Evolutionary conservation across 2,329 filamentous ascomycete species (phyloP), one percentile per base, ranked within the genome.

Genomic region (Truncatella angustata): DNA sequence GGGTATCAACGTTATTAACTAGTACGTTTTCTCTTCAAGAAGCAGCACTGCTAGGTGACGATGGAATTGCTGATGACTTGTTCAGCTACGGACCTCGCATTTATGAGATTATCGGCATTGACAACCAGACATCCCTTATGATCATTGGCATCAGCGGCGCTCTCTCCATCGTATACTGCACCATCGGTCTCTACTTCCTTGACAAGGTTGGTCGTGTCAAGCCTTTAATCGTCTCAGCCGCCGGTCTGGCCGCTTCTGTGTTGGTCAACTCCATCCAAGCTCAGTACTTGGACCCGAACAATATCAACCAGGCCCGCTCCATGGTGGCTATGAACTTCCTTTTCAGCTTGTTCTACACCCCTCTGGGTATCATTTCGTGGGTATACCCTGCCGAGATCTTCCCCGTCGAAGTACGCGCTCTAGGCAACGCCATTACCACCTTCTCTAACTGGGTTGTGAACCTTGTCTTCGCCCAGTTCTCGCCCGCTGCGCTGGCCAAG

Each of bases 141-240:
- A 76, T 80, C 44, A 73, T 78, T 54, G 77, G 76, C 3, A 72
- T 80, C 55, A 76, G 71, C 58, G 76, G 76, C 21, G 74, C 75
- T 1, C 66, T 80, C 5, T 73, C 75, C 0, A 74, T 74, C 26
- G 61, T 76, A 20, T 79, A 73, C 69, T 75, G 75, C 54, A 75
- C 72, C 1, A 58, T 77, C 4, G 74, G 75, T 46, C 70, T 79
- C 53, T 61, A 65, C 30, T 61, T 75, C 36, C 61, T 79, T 39
- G 76, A 80, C 57, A 70, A 65, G 14, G 62, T 79, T 37, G 75
- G 75, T 14, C 73, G 76, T 24, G 67, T 78, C 44, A 78, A 75
- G 59, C 69, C 77, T 1, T 66, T 80, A 7, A 73, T 80, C 46
- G 67, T 69, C 35, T 70, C 68, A 4, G 70, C 70, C 6, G 57